These are phyloP conservation scores for Fusarium chuoi DNA, from an alignment of 2,329 filamentous ascomycete species.

Conservation along the genomic window DNA sequence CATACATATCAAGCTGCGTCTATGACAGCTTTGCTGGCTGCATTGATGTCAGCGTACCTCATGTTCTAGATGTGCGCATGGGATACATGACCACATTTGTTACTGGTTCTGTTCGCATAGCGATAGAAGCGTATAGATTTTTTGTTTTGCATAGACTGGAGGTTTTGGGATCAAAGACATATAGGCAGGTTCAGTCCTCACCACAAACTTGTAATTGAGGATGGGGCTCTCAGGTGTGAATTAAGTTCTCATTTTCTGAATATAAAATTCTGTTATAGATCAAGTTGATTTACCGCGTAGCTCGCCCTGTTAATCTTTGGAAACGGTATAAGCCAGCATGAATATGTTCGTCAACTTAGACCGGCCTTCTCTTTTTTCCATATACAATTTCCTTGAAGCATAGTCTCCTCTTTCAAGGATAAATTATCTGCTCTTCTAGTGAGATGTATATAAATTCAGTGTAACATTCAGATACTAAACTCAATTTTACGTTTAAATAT, in stretches of 20 bases:
- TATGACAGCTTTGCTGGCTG: slow-evolving; percentile 34
- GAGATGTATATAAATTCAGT: neutral
- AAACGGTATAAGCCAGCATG: neutral
- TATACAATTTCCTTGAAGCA: neutral
- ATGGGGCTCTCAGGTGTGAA: neutral
- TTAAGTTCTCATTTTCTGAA: neutral
- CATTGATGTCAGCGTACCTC: slow-evolving; percentile 35
- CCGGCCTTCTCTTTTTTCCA: neutral
- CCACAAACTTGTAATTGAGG: slow-evolving; percentile 2
- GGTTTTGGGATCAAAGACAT: slow-evolving; percentile 16
- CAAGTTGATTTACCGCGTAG: neutral
- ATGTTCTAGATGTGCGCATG: slow-evolving; percentile 23
- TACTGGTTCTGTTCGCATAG: slow-evolving; percentile 7
- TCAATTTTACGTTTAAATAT: neutral
- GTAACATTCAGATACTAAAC: no score
- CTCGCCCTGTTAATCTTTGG: neutral
- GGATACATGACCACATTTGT: neutral
- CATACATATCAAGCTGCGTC: slow-evolving; percentile 35
- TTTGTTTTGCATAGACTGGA: slow-evolving; percentile 29
- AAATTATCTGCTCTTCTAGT: neutral
- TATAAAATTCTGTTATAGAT: slow-evolving; percentile 11
- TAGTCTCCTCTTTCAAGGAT: neutral
- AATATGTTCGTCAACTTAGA: neutral
- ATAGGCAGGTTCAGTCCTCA: slow-evolving; percentile 16
- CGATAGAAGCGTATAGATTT: slow-evolving; percentile 30